Evolutionary conservation across 495 filamentous ascomycete genomes (phyloP).

Genomic region (Lichina pygmaea): DNA sequence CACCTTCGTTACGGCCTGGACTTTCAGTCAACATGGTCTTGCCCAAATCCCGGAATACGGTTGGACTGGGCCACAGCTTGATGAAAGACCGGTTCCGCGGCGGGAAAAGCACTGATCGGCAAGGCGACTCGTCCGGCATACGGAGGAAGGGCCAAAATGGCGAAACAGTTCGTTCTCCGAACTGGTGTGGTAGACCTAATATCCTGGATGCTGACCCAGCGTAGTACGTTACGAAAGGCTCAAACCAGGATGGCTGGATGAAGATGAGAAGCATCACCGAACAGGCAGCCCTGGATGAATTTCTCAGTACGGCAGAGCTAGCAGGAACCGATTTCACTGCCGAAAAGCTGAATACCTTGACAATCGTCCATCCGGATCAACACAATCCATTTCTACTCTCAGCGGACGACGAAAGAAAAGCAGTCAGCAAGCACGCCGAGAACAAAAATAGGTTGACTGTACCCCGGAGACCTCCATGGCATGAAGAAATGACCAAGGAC

Average conservation of each 20-base stretch:
- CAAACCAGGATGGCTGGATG: slow-evolving; percentile 53
- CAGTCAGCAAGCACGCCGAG: slow-evolving; percentile 53
- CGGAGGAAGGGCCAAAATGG: slow-evolving; percentile 32
- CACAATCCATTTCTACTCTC: slow-evolving; percentile 86
- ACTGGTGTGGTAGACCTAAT: no score
- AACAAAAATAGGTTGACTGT: slow-evolving; percentile 61
- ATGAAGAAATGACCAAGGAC: slow-evolving; percentile 50
- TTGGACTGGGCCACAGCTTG: slow-evolving; percentile 74
- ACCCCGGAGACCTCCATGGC: slow-evolving; percentile 73
- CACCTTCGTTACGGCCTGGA: not conserved
- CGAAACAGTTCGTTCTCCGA: slow-evolving; percentile 13
- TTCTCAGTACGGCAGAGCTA: slow-evolving; percentile 66
- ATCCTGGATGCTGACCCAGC: no score
- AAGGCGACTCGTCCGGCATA: slow-evolving; percentile 27
- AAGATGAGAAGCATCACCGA: slow-evolving; percentile 98
- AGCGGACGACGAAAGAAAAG: slow-evolving; percentile 54
- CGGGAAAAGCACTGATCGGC: slow-evolving; percentile 50
- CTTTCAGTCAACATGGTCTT: slow-evolving; percentile 43
- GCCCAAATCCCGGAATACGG: slow-evolving; percentile 80
- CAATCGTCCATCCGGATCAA: slow-evolving; percentile 90
- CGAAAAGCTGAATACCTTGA: slow-evolving; percentile 94
- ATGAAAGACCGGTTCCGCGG: slow-evolving; percentile 89
- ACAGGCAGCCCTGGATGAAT: slow-evolving; percentile 81
- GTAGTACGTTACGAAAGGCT: slow-evolving; percentile 39
- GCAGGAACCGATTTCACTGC: slow-evolving; percentile 97